Conservation (phyloP, 352 stramenopile species). For the Phytophthora multivora region DNA sequence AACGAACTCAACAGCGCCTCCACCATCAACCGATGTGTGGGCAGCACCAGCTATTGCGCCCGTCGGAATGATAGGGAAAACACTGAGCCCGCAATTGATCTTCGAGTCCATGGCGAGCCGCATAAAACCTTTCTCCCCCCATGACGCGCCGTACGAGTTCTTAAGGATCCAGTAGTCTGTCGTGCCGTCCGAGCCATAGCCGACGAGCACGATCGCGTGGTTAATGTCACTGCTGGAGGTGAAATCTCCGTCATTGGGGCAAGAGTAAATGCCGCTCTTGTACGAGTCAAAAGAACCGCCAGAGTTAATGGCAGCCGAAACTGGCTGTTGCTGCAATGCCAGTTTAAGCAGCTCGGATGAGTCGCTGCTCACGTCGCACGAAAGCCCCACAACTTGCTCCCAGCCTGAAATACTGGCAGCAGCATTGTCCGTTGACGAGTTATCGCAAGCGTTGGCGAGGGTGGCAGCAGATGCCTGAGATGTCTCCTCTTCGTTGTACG, state of each 20-base stretch:
- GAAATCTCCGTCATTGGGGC: conserved; percentile 76
- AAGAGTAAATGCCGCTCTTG: conserved; percentile 77
- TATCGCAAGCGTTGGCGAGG: conserved; percentile 47
- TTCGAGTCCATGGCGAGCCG: conserved; percentile 68
- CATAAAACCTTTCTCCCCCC: conserved; percentile 75
- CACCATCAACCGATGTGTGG: conserved; percentile 56
- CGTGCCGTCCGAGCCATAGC: conserved; percentile 53
- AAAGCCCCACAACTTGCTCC: conserved; percentile 67
- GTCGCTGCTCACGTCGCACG: conserved; percentile 58
- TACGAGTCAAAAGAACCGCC: conserved; percentile 80
- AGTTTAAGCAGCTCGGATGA: conserved; percentile 65
- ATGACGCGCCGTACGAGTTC: conserved; percentile 79
- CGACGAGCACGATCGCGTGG: conserved; percentile 77
- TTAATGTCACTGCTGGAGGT: conserved; percentile 61
- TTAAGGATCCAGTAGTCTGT: conserved; percentile 83
- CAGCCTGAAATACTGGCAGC: conserved; percentile 73
- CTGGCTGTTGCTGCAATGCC: conserved; percentile 69
- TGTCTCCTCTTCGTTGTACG: conserved; percentile 63
- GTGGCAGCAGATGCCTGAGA: conserved; percentile 24
- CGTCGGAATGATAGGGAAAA: conserved; percentile 72
- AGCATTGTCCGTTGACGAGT: conserved; percentile 35
- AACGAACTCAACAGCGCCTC: conserved; percentile 43
- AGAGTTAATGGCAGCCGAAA: conserved; percentile 83
- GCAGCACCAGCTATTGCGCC: conserved; percentile 52
- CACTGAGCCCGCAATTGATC: conserved; percentile 79